Evolutionary conservation across 1,284 basidiomycete genomes (phyloP), one percentile per base, ranked within the genome.

Genomic region (Irpex sp.): DNA sequence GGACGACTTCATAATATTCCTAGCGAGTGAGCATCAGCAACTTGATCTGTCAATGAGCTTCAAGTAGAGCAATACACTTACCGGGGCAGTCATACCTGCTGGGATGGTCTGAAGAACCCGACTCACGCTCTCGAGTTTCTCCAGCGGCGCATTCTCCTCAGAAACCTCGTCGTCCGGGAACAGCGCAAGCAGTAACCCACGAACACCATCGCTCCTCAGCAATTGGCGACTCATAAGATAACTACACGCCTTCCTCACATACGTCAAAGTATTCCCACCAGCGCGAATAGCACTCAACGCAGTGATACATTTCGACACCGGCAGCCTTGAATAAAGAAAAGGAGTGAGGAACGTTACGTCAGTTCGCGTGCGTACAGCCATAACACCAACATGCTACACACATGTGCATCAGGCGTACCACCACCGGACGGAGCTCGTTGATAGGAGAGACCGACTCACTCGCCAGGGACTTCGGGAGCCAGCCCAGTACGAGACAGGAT

Each of bases 41-140:
- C 56, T 57, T 11, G 15, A 4, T 21, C 56, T 36, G 5, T 21
- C 7, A 36, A 34, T 9, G 6, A 15, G 13, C 5, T n/a, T n/a
- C n/a, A n/a, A 56, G 36, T 7, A 44, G 47, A 36, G n/a, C 6
- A 11, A 7, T 47, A 15, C 17, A 58, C 83, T 62, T 70, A 89
- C 91, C 74, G 85, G 76, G 37, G 81, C 72, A 36, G 77, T 75
- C 74, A 83, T 82, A 9, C 75, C 78, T 0, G 82, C 72, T 1
- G 91, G 91, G 26, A 86, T 77, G 31, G 84, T 77, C 57, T 76
- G 79, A 38, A 93, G 72, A 19, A 90, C 79, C 5, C 76, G 77
- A 13, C 88, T 79, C 19, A 90, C 77, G 60, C 87, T 86, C 65
- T 92, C 85, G 8, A 92, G 78, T 71, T 89, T 91, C 66, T 88